These are phyloP conservation scores for Tetradesmus obliquus DNA, from an alignment of 139 green algal species.

Conservation along the genomic window DNA sequence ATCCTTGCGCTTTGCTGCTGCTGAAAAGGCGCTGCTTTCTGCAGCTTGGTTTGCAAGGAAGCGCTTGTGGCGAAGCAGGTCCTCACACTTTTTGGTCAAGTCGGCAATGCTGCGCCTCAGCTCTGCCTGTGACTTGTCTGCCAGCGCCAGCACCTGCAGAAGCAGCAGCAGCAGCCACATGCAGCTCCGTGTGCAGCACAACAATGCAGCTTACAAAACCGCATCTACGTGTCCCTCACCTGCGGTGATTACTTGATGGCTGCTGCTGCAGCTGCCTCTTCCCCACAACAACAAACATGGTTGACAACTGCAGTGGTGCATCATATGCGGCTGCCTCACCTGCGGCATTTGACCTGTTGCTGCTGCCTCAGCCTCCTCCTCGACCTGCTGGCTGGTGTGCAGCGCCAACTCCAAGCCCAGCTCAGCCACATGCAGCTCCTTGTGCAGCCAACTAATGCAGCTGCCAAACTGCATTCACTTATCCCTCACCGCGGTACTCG, in stretches of 20 bases:
- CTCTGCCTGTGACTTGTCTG: conserved; percentile 12
- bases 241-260: no score
- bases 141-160: not conserved
- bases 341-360: not conserved
- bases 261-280: no score
- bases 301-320: no score
- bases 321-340: not conserved
- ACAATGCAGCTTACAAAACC: no score
- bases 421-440: conserved; percentile 28
- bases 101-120: not conserved
- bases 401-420: not conserved
- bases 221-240: no score
- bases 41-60: conserved; percentile 39
- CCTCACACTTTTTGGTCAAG: conserved; percentile 21
- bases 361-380: conserved; percentile 6
- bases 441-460: not conserved
- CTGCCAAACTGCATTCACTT: not conserved
- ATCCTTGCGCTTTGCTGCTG: not conserved
- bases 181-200: not conserved
- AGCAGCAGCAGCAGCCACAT: conserved; percentile 6
- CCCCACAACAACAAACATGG: no score
- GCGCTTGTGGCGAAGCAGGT: conserved; percentile 8
- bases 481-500: no score
- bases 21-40: not conserved
- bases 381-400: conserved; percentile 9